A percentile compares a stretch with the other conserved stretches of the same genome.
These are phyloP conservation scores for Botrytis medusae DNA, from an alignment of 2,329 filamentous ascomycete genomes.

Conservation along the genomic window DNA sequence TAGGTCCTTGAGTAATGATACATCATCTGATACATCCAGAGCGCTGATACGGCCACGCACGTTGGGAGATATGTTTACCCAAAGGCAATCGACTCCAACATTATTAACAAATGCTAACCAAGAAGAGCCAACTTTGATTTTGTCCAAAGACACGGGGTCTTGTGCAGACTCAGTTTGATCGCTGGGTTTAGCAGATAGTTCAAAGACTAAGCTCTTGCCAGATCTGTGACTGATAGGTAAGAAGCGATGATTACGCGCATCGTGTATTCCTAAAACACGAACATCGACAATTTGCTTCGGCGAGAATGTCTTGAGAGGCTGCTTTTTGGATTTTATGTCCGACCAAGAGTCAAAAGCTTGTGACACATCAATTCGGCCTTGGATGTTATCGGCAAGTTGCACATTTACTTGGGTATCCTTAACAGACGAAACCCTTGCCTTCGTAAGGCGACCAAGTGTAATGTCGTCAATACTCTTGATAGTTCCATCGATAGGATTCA, in stretches of 20 bases:
- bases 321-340: constrained; percentile 78
- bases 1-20: constrained; percentile 74
- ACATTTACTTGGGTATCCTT: constrained; percentile 94
- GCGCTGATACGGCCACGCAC: constrained; percentile 80
- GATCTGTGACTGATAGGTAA: constrained; percentile 85
- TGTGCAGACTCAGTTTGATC: constrained; percentile 53
- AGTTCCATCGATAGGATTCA: constrained; percentile 64
- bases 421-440: constrained; percentile 77
- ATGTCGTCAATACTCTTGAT: constrained; percentile 71
- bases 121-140: constrained; percentile 68
- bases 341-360: constrained; percentile 88
- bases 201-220: constrained; percentile 75
- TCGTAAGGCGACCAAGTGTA: constrained; percentile 67
- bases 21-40: constrained; percentile 83
- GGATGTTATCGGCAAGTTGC: constrained; percentile 78
- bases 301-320: constrained; percentile 73
- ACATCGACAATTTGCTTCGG: constrained; percentile 70
- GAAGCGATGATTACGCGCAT: constrained; percentile 87
- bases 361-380: constrained; percentile 90
- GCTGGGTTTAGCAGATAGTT: constrained; percentile 78
- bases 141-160: constrained; percentile 67
- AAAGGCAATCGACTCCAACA: constrained; percentile 72
- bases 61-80: constrained; percentile 87
- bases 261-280: constrained; percentile 81
- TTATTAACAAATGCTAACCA: constrained; percentile 92